Evolutionary conservation across 2,329 filamentous ascomycete genomes (phyloP), one percentile per base, ranked within the genome.

Genomic region (Neurospora sp.): DNA sequence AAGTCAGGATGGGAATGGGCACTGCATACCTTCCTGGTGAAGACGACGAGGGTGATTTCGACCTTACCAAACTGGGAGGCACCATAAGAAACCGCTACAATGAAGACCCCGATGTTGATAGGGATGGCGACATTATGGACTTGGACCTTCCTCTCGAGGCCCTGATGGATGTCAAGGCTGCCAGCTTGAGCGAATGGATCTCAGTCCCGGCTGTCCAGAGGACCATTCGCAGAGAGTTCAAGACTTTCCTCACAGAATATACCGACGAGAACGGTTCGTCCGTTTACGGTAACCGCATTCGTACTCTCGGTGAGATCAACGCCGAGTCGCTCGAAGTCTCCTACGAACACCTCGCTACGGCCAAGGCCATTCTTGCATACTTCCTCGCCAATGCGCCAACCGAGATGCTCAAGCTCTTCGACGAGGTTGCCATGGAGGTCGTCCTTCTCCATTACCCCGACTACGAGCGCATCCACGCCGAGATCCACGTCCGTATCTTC

Each of bases 401-500:
- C n/a, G 95, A 97, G 80, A 92, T 98, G 78, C 87, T 99, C 72
- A 96, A 96, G 79, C 90, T 99, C 67, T 98, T 99, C 77, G 96
- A 99, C 76, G 90, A 97, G 74, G 95, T 97, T 4, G 95, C 96
- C 70, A 95, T 99, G 88, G 96, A 99, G 73, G 94, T 96, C 43
- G 95, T 96, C 5, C 87, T 98, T 28, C 89, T 98, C 69, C 93
- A 98, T 80, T 99, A 98, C 81, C 95, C 94, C 1, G 94, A 98
- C 80, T 99, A 99, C 79, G 93, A 97, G 79, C 92, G 93, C 72
- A 99, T 99, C 76, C 96, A 98, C 80, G 92, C 93, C 38, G 96
- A 99, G 80, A 97, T 99, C 68, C 96, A 99, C 78, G 95, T 99
- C 69, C 93, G 96, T 72, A 97, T 99, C 78, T 94, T 93, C 28